These are phyloP conservation scores for Aspergillus amoenus DNA, from an alignment of 2,329 filamentous ascomycete genomes.

Conservation along the genomic window DNA sequence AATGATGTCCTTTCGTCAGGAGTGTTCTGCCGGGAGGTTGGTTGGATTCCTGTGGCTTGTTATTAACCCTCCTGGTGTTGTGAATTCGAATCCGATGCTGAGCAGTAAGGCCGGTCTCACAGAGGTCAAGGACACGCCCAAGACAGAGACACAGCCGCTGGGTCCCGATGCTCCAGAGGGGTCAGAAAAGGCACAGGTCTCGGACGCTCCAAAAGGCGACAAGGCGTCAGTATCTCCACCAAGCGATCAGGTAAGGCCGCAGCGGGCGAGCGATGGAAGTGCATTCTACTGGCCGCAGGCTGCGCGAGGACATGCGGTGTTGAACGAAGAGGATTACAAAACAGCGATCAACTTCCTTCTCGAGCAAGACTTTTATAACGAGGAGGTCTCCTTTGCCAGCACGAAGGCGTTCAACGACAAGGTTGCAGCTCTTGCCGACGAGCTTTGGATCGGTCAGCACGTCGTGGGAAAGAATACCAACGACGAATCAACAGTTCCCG, in stretches of 20 bases:
- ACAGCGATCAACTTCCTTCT: constrained; percentile 40
- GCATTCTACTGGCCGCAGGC: constrained; percentile 36
- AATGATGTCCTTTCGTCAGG: constrained; percentile 94
- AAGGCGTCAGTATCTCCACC: neutral
- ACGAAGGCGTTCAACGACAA: constrained; percentile 44
- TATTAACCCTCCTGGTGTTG: constrained; percentile 61
- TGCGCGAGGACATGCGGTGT: constrained; percentile 35
- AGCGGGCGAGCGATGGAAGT: constrained; percentile 18
- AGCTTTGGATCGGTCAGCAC: constrained; percentile 36
- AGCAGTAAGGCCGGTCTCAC: constrained; percentile 21
- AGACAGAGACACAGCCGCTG: neutral
- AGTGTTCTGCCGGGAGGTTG: constrained; percentile 87
- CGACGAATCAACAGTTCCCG: constrained; percentile 14
- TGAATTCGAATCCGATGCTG: constrained; percentile 36
- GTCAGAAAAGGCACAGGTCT: neutral
- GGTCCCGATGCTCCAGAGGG: neutral
- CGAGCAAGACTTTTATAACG: constrained; percentile 43
- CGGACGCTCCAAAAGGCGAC: neutral
- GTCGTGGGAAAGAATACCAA: constrained; percentile 31
- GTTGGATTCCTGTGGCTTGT: constrained; percentile 96
- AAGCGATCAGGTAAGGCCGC: neutral
- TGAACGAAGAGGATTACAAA: constrained; percentile 43
- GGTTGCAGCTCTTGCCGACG: constrained; percentile 39
- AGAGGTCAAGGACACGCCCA: constrained; percentile 3
- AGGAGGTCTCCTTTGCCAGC: constrained; percentile 38